Conservation (phyloP, 2,329 filamentous ascomycete genomes). For the Phoma sp. region DNA sequence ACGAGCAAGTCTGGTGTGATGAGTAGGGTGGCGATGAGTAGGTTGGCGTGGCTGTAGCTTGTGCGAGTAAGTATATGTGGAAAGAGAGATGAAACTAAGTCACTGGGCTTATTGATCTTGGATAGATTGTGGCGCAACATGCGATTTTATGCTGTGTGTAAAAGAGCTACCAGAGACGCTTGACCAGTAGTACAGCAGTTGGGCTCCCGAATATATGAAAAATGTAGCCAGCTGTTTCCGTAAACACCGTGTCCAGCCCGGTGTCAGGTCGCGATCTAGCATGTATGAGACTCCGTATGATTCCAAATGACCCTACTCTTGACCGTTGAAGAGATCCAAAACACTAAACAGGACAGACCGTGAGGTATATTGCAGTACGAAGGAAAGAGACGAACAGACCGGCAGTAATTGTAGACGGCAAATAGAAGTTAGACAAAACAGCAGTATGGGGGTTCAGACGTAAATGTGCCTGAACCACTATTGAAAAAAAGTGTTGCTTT, state of each 20-base stretch:
- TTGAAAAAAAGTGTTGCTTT: neutral
- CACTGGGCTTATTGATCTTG: neutral
- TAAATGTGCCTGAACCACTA: neutral
- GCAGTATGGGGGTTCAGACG: neutral
- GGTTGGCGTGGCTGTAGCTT: neutral
- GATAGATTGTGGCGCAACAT: conserved; percentile 2
- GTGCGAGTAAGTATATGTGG: neutral
- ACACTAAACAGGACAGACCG: conserved; percentile 13
- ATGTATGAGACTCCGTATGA: conserved; percentile 8
- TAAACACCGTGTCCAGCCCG: conserved; percentile 40
- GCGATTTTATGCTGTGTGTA: conserved; percentile 2
- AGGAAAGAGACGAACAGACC: conserved; percentile 20
- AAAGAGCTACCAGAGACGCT: conserved; percentile 1
- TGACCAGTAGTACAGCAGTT: conserved; percentile 3
- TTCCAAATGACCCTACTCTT: conserved; percentile 7
- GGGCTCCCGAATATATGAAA: conserved; percentile 1
- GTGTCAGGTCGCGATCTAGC: conserved; percentile 38
- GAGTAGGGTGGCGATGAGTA: neutral
- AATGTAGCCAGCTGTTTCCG: conserved; percentile 14
- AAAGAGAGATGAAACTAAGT: neutral
- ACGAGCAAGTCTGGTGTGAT: neutral
- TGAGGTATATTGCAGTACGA: conserved; percentile 46
- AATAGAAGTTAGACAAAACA: conserved; percentile 24
- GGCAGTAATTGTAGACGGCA: conserved; percentile 26
- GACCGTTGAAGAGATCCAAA: conserved; percentile 7